Conservation (phyloP, 2,329 filamentous ascomycete species). For the Cladosporium sp. region DNA sequence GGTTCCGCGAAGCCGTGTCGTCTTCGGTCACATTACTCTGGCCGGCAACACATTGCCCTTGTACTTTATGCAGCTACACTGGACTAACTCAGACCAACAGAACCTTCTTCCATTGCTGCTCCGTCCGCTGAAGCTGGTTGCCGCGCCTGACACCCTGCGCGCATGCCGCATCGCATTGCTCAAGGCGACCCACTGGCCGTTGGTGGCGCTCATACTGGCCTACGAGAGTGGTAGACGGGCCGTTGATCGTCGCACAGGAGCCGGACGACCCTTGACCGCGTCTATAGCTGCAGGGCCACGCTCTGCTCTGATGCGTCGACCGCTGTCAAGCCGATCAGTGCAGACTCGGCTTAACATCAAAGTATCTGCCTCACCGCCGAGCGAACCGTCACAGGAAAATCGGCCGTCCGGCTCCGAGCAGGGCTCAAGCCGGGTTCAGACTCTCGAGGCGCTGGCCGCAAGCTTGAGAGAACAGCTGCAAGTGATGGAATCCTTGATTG, state of each 20-base stretch:
- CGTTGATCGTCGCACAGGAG: slow-evolving; percentile 14
- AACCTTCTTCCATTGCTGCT: slow-evolving; percentile 72
- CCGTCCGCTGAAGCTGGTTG: slow-evolving; percentile 65
- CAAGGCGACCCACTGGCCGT: slow-evolving; percentile 60
- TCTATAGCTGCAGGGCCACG: slow-evolving; percentile 31
- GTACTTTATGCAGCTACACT: background rate
- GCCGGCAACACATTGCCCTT: background rate
- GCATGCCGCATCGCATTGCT: slow-evolving; percentile 55
- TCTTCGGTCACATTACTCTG: background rate
- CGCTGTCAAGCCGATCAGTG: slow-evolving; percentile 9
- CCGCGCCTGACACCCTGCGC: slow-evolving; percentile 63
- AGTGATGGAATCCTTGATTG: background rate
- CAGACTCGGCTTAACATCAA: background rate
- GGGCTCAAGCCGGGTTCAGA: background rate
- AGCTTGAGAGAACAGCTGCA: slow-evolving; percentile 4
- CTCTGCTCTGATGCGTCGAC: slow-evolving; percentile 8
- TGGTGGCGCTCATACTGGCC: slow-evolving; percentile 64
- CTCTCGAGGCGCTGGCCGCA: background rate
- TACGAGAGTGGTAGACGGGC: slow-evolving; percentile 52
- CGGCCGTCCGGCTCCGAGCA: background rate
- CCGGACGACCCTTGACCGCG: slow-evolving; percentile 10
- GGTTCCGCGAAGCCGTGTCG: slow-evolving; percentile 2
- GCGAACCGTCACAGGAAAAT: background rate
- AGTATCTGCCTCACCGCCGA: background rate
- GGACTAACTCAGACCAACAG: slow-evolving; percentile 32